These are phyloP conservation scores for Candida easanensis DNA, from an alignment of 805 yeast species.

Conservation along the genomic window DNA sequence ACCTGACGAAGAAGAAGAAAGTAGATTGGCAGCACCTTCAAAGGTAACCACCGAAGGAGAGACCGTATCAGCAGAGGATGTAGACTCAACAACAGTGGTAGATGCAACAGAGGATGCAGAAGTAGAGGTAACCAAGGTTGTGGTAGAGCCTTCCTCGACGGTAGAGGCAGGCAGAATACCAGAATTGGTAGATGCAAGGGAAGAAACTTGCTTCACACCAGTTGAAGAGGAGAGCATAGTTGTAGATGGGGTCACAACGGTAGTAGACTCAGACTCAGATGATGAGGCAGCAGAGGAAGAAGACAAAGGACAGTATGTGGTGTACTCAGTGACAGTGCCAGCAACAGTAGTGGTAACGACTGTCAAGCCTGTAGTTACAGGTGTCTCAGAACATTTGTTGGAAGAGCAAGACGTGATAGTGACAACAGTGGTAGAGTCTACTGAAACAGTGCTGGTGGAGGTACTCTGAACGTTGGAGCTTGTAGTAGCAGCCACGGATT, in stretches of 20 bases:
- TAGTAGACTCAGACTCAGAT: background rate
- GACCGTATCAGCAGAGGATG: background rate
- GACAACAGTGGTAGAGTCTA: slow-evolving; percentile 16
- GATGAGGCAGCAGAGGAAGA: background rate
- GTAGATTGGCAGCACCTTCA: slow-evolving; percentile 4
- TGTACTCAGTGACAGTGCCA: slow-evolving; percentile 10
- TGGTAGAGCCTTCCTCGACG: too few relatives aligned
- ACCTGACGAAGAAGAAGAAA: background rate
- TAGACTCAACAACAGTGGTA: too few relatives aligned
- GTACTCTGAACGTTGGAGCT: background rate
- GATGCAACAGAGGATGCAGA: background rate
- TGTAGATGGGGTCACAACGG: slow-evolving; percentile 5
- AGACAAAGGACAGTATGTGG: slow-evolving; percentile 11
- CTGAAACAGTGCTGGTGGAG: background rate
- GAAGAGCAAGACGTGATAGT: slow-evolving; percentile 9
- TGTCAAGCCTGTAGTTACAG: slow-evolving; percentile 6
- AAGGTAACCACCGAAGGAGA: slow-evolving; percentile 7
- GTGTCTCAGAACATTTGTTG: slow-evolving; percentile 4
- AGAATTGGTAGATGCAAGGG: background rate
- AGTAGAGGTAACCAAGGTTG: slow-evolving; percentile 1
- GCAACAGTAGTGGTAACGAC: slow-evolving; percentile 4
- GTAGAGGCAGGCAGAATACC: background rate
- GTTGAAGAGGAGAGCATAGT: background rate
- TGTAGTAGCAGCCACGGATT: background rate
- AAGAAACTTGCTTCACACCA: background rate